phyloP scores from a whole-genome alignment of 2,329 filamentous ascomycete species.

The Coleophoma cylindrospora region DNA sequence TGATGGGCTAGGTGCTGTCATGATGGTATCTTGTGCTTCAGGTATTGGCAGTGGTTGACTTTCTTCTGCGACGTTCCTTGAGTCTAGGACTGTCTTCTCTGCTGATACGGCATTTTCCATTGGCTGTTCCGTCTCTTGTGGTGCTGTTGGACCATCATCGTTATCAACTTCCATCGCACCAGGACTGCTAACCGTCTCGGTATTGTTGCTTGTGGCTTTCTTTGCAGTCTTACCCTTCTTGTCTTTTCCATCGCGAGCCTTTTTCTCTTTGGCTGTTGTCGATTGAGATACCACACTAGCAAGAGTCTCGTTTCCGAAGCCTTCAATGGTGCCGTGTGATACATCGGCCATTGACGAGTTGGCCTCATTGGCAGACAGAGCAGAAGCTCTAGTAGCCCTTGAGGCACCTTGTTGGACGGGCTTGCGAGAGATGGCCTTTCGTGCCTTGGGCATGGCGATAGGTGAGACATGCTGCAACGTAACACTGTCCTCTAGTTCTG shows the following conservation, averaged over 20 bases:
- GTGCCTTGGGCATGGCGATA: constrained; percentile 14
- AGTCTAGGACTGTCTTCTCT: neutral
- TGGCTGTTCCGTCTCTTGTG: constrained; percentile 9
- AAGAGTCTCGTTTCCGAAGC: constrained; percentile 28
- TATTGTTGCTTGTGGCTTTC: constrained; percentile 14
- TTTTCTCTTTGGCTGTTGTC: constrained; percentile 16
- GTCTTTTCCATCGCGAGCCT: constrained; percentile 14
- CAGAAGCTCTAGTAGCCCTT: constrained; percentile 14
- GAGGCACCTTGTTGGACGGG: constrained; percentile 8
- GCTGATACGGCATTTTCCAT: neutral
- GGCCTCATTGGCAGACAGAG: constrained; percentile 10
- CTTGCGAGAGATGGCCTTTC: constrained; percentile 11
- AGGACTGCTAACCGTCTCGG: constrained; percentile 15
- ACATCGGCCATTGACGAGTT: constrained; percentile 6
- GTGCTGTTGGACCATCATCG: constrained; percentile 8
- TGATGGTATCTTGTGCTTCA: neutral
- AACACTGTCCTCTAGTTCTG: constrained; percentile 18
- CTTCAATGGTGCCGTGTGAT: constrained; percentile 7
- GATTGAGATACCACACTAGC: constrained; percentile 23
- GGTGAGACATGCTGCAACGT: constrained; percentile 18
- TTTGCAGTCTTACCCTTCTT: constrained; percentile 22
- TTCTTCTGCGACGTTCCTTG: neutral
- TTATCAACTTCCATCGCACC: constrained; percentile 4
- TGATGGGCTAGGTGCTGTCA: neutral
- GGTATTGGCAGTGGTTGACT: neutral